A percentile compares a stretch with the other conserved stretches of the same genome.
Conservation (phyloP, 805 yeast genomes). For the Starmerella roubikii region DNA sequence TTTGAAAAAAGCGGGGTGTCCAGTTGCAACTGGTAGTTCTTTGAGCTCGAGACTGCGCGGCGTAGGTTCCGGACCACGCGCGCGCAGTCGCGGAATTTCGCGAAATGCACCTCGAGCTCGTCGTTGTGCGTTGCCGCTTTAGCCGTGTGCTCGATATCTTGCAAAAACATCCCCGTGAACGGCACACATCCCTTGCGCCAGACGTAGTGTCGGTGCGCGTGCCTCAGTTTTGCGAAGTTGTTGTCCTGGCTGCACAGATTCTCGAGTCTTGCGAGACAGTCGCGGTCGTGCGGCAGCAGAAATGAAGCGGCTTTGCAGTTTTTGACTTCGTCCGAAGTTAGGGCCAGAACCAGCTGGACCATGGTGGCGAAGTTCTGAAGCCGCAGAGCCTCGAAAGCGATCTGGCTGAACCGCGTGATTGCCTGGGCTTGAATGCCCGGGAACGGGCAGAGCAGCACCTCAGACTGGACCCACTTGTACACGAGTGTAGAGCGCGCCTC, state of each 20-base stretch:
- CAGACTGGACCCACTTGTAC: conserved; percentile 86
- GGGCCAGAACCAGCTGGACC: conserved; percentile 75
- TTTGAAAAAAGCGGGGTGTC: conserved; percentile 61
- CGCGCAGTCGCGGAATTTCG: conserved; percentile 63
- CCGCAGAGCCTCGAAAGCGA: conserved; percentile 59
- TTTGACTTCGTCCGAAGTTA: conserved; percentile 38
- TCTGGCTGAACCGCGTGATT: conserved; percentile 73
- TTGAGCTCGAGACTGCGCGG: conserved; percentile 76
- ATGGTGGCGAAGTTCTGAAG: conserved; percentile 76
- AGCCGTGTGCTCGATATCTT: conserved; percentile 67
- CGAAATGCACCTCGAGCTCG: conserved; percentile 48
- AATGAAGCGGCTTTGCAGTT: conserved; percentile 60
- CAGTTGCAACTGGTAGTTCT: conserved; percentile 42
- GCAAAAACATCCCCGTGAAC: conserved; percentile 70
- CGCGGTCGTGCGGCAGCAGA: conserved; percentile 53
- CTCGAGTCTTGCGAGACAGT: conserved; percentile 54
- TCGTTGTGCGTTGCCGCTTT: conserved; percentile 41
- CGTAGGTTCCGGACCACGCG: conserved; percentile 62
- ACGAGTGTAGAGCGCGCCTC: conserved; percentile 76
- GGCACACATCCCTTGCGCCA: conserved; percentile 75
- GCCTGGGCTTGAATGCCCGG: conserved; percentile 49
- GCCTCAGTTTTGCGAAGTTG: conserved; percentile 57
- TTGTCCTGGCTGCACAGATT: conserved; percentile 57
- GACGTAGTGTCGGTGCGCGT: conserved; percentile 44
- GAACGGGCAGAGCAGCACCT: conserved; percentile 56